These are phyloP conservation scores for Boletus sp. DNA, from an alignment of 768 basidiomycete species.

Conservation along the genomic window DNA sequence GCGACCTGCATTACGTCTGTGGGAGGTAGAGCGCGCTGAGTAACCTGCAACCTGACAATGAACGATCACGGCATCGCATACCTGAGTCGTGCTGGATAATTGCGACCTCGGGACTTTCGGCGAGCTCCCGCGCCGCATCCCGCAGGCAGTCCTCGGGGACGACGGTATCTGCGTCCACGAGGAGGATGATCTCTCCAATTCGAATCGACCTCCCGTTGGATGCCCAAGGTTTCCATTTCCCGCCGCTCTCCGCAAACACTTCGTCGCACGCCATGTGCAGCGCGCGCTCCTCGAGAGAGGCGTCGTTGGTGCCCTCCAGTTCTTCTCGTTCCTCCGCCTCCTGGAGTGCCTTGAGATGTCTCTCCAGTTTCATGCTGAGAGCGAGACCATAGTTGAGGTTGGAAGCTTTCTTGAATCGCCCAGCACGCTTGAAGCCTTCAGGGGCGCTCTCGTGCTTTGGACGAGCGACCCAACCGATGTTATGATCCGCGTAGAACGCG, in stretches of 20 bases:
- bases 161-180: conserved; percentile 86
- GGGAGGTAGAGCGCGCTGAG: background rate
- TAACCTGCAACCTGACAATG: conserved; percentile 18
- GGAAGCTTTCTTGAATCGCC: conserved; percentile 91
- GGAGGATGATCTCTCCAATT: conserved; percentile 74
- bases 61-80: conserved; percentile 27
- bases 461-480: conserved; percentile 59
- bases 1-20: conserved; percentile 88
- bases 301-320: conserved; percentile 36
- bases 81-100: conserved; percentile 91
- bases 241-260: conserved; percentile 54
- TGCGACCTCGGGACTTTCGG: conserved; percentile 56
- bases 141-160: conserved; percentile 90
- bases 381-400: conserved; percentile 82
- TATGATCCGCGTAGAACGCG: conserved; percentile 53
- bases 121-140: conserved; percentile 83
- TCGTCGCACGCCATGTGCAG: conserved; percentile 74
- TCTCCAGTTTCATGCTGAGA: conserved; percentile 36
- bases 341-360: conserved; percentile 35
- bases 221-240: conserved; percentile 70
- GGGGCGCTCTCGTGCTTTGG: conserved; percentile 38
- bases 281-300: conserved; percentile 66
- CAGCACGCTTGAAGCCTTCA: conserved; percentile 42
- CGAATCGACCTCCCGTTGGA: conserved; percentile 71
- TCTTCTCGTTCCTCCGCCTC: conserved; percentile 43